Conservation (phyloP, 257 asterid genomes). For the Solanum neorickii region DNA sequence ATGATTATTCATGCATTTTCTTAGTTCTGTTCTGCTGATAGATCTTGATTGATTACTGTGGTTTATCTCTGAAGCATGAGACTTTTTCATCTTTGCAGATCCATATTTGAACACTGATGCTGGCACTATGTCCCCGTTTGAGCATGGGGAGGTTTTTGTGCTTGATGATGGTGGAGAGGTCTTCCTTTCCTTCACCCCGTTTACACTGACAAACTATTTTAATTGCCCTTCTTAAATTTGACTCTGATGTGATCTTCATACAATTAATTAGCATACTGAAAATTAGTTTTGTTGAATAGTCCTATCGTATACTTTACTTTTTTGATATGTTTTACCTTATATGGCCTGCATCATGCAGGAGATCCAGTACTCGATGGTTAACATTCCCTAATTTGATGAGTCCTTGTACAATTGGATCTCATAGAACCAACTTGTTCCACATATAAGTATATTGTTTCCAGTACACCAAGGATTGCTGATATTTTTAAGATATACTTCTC, state of each 20-base stretch:
- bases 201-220: neutral
- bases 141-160: slow-evolving; percentile 97
- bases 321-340: neutral
- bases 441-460: neutral
- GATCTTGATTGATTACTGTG: neutral
- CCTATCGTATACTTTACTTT: neutral
- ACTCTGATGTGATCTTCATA: neutral
- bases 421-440: neutral
- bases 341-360: neutral
- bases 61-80: neutral
- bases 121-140: slow-evolving; percentile 98
- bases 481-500: neutral
- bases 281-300: neutral
- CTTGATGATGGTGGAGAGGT: slow-evolving; percentile 99
- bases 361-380: neutral
- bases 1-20: neutral
- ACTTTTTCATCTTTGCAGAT: slow-evolving; percentile 32
- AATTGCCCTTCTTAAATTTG: neutral
- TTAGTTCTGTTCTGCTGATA: neutral
- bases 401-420: neutral
- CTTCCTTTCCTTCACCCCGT: neutral
- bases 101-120: slow-evolving; percentile 95
- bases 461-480: neutral
- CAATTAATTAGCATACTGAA: neutral
- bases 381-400: neutral